phyloP scores from a whole-genome alignment of 495 filamentous ascomycete species.

The Corynascus novoguineensis region DNA sequence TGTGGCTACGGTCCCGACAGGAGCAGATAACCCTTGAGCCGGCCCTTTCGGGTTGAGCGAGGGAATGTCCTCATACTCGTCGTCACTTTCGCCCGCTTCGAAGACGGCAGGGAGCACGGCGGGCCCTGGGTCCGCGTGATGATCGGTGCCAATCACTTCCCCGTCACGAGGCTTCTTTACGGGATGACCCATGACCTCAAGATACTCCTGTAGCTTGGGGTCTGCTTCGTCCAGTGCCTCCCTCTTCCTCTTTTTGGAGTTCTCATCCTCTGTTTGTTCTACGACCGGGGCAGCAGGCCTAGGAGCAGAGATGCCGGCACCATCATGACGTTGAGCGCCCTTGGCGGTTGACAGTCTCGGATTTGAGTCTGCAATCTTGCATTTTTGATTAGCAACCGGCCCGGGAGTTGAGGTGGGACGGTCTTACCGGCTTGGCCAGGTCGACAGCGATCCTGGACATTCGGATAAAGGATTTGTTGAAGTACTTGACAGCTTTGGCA shows the following conservation, averaged over 20 bases:
- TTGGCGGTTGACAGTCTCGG: constrained; percentile 15
- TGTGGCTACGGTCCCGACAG: constrained; percentile 11
- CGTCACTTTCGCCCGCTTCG: constrained; percentile 52
- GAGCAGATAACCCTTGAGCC: constrained; percentile 22
- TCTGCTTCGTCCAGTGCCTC: constrained; percentile 51
- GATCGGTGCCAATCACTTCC: constrained; percentile 17
- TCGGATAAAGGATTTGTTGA: constrained; percentile 89
- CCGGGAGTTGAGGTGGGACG: background rate
- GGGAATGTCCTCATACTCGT: constrained; percentile 60
- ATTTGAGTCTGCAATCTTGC: constrained; percentile 25
- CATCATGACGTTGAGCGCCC: constrained; percentile 11
- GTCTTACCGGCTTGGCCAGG: constrained; percentile 76
- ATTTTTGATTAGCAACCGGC: constrained; percentile 22
- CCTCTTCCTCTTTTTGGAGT: constrained; percentile 48
- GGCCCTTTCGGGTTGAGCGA: constrained; percentile 35
- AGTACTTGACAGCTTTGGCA: constrained; percentile 77
- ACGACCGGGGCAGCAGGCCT: constrained; percentile 8
- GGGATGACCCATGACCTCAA: constrained; percentile 65
- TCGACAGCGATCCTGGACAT: constrained; percentile 96
- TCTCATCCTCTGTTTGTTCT: constrained; percentile 21
- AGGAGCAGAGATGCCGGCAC: constrained; percentile 3
- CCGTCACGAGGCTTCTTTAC: constrained; percentile 26
- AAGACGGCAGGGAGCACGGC: constrained; percentile 43
- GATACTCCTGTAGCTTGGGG: constrained; percentile 77
- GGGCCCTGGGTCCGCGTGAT: constrained; percentile 24